A percentile compares a stretch with the other conserved stretches of the same genome.
phyloP scores from a whole-genome alignment of 2,329 filamentous ascomycete genomes.

The Dothiorella sarmentorum region DNA sequence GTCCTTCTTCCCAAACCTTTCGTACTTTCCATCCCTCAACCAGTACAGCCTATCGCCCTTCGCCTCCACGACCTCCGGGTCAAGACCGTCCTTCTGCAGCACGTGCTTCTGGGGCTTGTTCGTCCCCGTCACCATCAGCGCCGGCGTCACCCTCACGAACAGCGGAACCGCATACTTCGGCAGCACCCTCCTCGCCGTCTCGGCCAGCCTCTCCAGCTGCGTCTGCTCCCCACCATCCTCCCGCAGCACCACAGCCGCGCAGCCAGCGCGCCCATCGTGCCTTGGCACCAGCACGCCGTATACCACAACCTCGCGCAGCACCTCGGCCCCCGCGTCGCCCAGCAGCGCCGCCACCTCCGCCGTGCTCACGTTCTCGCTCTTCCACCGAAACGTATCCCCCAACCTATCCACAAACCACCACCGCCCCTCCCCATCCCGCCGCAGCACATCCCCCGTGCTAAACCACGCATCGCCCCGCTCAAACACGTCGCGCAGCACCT shows the following conservation, averaged over 20 bases:
- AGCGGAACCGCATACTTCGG: slow-evolving; percentile 73
- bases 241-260: slow-evolving; percentile 44
- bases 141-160: slow-evolving; percentile 63
- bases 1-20: slow-evolving; percentile 1
- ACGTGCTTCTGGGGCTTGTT: slow-evolving; percentile 79
- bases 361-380: slow-evolving; percentile 49
- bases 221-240: neutral
- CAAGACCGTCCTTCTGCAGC: slow-evolving; percentile 63
- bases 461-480: slow-evolving; percentile 48
- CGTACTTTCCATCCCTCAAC: slow-evolving; percentile 12
- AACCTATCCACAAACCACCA: slow-evolving; percentile 51
- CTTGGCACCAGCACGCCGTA: slow-evolving; percentile 48
- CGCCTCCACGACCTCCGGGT: slow-evolving; percentile 50
- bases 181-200: slow-evolving; percentile 55
- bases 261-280: slow-evolving; percentile 51
- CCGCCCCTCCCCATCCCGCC: slow-evolving; percentile 41
- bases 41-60: slow-evolving; percentile 24
- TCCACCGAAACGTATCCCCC: slow-evolving; percentile 51
- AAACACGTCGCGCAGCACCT: slow-evolving; percentile 47
- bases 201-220: neutral
- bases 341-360: slow-evolving; percentile 47
- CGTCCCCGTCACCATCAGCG: slow-evolving; percentile 64
- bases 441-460: slow-evolving; percentile 47
- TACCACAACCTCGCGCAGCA: slow-evolving; percentile 46
- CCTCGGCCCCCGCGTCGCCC: slow-evolving; percentile 25